phyloP scores from a whole-genome alignment of 1,139 yeast species.

The Magnusiomyces sp. region DNA sequence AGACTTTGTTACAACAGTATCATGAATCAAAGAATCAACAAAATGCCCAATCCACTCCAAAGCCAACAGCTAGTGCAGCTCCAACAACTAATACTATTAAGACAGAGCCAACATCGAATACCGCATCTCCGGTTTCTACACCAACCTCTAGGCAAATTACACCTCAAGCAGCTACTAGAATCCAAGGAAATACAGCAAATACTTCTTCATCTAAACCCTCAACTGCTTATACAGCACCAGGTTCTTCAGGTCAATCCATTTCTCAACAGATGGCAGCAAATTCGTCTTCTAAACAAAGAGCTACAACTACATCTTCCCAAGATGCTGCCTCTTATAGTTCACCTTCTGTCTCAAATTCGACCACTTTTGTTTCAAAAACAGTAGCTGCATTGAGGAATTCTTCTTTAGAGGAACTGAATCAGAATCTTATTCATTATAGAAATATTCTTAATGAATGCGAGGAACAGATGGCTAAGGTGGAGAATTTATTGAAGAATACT shows the following conservation, averaged over 20 bases:
- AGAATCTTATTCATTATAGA: slow-evolving; percentile 20
- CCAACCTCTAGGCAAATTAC: background rate
- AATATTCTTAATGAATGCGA: slow-evolving; percentile 15
- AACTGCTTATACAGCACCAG: background rate
- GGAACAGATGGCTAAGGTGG: slow-evolving; percentile 19
- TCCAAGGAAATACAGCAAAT: background rate
- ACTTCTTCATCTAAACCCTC: background rate
- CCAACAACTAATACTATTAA: background rate
- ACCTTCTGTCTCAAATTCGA: background rate
- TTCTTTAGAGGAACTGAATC: background rate
- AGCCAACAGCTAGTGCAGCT: slow-evolving; percentile 4
- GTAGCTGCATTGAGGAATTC: background rate
- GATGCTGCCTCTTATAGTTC: background rate
- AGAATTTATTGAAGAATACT: slow-evolving; percentile 20
- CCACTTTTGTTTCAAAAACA: background rate
- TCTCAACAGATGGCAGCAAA: slow-evolving; percentile 3
- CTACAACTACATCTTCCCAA: background rate
- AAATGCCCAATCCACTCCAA: slow-evolving; percentile 10
- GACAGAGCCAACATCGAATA: background rate
- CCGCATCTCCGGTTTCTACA: slow-evolving; percentile 1
- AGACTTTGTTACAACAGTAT: slow-evolving; percentile 12
- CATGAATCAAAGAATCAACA: slow-evolving; percentile 4
- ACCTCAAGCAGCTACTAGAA: background rate
- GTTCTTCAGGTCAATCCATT: background rate
- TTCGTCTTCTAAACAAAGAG: background rate